Base-by-base conservation (phyloP, 352 stramenopile species). In the Phytophthora cactorum region DNA sequence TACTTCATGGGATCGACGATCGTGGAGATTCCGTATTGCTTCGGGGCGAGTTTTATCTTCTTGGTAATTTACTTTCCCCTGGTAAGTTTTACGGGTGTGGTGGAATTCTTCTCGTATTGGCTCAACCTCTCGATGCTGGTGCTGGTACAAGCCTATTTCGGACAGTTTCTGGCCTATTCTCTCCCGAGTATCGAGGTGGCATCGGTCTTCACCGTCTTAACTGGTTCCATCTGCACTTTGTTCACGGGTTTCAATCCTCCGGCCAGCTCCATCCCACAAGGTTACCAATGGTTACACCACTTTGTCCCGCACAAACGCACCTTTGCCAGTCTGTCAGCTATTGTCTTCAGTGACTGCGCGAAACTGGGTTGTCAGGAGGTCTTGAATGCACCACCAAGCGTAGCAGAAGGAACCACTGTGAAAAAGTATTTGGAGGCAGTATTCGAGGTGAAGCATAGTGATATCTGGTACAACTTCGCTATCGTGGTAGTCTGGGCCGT, bases 61-160 rank as follows among this genome's bases (percentile, higher is more conserved):
- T 12, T 71, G 63, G 43, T 28, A 3, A 52, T 62, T n/a, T 71
- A 44, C 43, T 71, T 53, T 22, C 56, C 63, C 0, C 52, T 62
- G 56, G 56, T 62, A 5, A 44, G 41, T 0, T 66, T 62, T n/a
- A 53, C 56, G 4, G 59, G 59, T 11, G 14, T 66, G 17, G 7
- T 50, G 65, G 39, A 51, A 0, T 73, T 73, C 32, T 50, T 78
- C n/a, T 50, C 59, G 15, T 90, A 79, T 62, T 86, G 79, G 74
- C 43, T 88, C 44, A 74, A 75, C 12, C 52, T 79, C 14, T 73
- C 70, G 17, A 38, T 84, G 3, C 44, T 80, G 4, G 41, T 90
- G 49, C 45, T 88, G 3, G 62, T 84, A 41, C 70, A 82, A 54
- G 61, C 75, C 10, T 90, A 85, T 59, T 70, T 82, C 17, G 76